Percentiles rank a stretch among this genome's conserved stretches.
Evolutionary conservation across 169 alveolate species (phyloP).

Genomic region (Eimeria nieschulzi): DNA sequence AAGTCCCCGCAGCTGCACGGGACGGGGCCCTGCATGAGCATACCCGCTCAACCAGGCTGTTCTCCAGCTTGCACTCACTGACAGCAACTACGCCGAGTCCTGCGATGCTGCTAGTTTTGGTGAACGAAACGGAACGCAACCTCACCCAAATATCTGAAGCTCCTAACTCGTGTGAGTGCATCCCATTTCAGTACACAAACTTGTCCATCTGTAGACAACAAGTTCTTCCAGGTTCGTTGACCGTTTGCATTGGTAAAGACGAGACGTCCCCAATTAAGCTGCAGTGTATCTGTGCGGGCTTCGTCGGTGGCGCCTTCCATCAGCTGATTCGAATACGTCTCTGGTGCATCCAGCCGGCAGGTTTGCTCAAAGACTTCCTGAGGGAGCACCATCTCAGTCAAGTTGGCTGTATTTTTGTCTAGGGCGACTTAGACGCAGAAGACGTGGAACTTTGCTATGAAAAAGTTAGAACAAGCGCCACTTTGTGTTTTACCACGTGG

Average conservation of each 20-base stretch:
- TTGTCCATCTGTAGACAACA: not conserved
- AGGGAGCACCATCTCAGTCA: not conserved
- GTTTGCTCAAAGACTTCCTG: not conserved
- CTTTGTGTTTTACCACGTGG: not conserved
- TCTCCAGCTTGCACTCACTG: not conserved
- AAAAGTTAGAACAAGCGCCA: no score
- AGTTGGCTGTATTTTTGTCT: no score
- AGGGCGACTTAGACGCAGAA: no score
- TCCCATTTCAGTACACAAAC: not conserved
- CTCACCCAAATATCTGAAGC: not conserved
- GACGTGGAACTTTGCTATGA: no score
- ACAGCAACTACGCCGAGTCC: no score
- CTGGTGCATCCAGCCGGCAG: constrained; percentile 9
- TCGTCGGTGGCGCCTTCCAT: not conserved
- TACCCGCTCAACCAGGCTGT: no score
- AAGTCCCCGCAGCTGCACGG: not conserved
- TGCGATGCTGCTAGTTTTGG: no score
- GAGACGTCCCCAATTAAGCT: not conserved
- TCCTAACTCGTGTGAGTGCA: not conserved
- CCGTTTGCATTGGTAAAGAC: not conserved
- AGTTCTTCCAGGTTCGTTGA: not conserved
- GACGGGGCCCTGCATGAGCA: not conserved
- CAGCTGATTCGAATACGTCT: not conserved
- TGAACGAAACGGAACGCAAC: not conserved
- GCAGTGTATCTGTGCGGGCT: not conserved